Evolutionary conservation across 306 rosid genomes (phyloP), one percentile per base, ranked within the genome.

Genomic region (Vigna angularis): DNA sequence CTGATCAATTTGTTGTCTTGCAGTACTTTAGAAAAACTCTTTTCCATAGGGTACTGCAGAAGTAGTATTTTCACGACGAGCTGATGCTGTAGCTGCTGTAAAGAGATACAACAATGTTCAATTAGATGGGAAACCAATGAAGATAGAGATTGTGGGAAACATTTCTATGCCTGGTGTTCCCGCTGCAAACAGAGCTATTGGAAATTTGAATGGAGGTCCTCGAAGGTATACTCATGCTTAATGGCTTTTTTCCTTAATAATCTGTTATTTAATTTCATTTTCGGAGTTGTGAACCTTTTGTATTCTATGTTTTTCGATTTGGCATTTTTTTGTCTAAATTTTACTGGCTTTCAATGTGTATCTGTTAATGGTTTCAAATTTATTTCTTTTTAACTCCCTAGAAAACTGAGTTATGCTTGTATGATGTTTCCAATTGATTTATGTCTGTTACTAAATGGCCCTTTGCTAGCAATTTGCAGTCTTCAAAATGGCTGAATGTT

Each of bases 81-180:
- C 77, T 32, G 97, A 96, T 90, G 99, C 93, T 69, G 85, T 85
- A 10, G 93, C 99, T 16, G 99, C 99, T 52, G 95, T 96, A 7
- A 93, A 93, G 88, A 90, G 97, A 83, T 96, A 96, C 87, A 90
- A 96, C 84, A 88, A 93, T 65, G 99, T 96, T 70, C 97, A 91
- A 81, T 93, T 93, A 40, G 99, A 93, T 52, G 98, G 99, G 58
- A 95, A 95, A 70, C 97, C 88, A 4, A 95, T 93, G 98, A 95
- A 91, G 94, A 88, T 91, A 80, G 97, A 93, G 96, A 87, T 95
- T 11, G 96, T 91, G 32, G 97, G 98, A 74, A 95, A 93, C 84
- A 80, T 93, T 78, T 61, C 90, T 1, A 88, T 91, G 2, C 89
- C 91, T 79, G 87, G 74, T 50, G 70, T 73, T 55, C 92, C 90